These are phyloP conservation scores for Saccharomycopsis sp. DNA, from an alignment of 805 yeast genomes.

Conservation along the genomic window DNA sequence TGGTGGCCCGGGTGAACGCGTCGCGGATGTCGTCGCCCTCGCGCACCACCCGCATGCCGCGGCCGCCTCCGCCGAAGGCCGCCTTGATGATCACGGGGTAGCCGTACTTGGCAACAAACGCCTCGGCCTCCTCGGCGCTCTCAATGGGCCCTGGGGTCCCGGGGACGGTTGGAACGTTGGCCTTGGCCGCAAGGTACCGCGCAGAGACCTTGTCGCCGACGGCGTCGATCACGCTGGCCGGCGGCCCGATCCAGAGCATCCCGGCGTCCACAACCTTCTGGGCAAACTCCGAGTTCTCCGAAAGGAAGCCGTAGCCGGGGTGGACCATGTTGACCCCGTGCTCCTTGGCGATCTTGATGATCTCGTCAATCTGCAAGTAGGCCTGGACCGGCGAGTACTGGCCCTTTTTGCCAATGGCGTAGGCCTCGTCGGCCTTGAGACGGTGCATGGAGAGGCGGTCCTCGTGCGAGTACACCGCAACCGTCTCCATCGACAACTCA, in stretches of 20 bases:
- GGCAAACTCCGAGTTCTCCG: constrained; percentile 92
- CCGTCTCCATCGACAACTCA: constrained; percentile 94
- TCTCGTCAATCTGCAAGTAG: constrained; percentile 91
- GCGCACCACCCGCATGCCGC: constrained; percentile 98
- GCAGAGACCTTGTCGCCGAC: constrained; percentile 98
- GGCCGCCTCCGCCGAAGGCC: constrained; percentile 99
- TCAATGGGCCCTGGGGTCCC: constrained; percentile 98
- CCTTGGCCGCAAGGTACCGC: constrained; percentile 73
- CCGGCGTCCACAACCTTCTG: constrained; percentile 85
- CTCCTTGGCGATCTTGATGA: constrained; percentile 73
- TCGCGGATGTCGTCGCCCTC: constrained; percentile 91
- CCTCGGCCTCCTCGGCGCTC: constrained; percentile 65
- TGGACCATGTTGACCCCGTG: constrained; percentile 82
- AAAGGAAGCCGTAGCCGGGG: constrained; percentile 87
- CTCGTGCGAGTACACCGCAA: constrained; percentile 94
- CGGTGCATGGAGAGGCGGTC: constrained; percentile 93
- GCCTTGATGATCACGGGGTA: constrained; percentile 97
- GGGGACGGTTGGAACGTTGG: constrained; percentile 89
- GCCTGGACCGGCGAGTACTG: constrained; percentile 95
- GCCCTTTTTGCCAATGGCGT: constrained; percentile 83
- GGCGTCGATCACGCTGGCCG: constrained; percentile 77
- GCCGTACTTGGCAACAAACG: constrained; percentile 78
- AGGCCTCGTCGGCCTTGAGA: constrained; percentile 89
- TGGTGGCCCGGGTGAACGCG: constrained; percentile 87
- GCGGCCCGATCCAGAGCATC: constrained; percentile 94